phyloP scores from a whole-genome alignment of 495 filamentous ascomycete species.

The Cenococcum geophilum region DNA sequence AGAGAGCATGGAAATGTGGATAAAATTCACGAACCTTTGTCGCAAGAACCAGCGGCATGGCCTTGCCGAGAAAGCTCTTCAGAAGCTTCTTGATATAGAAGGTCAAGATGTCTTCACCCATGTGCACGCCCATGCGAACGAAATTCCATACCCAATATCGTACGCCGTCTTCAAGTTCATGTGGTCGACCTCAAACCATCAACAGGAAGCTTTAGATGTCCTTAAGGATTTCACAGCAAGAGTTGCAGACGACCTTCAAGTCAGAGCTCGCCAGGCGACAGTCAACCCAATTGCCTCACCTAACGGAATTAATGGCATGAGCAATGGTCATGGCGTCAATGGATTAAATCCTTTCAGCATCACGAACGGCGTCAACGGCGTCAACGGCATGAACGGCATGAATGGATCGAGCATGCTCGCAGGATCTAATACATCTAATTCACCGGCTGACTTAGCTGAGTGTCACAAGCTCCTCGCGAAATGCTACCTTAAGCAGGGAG shows the following conservation, averaged over 20 bases:
- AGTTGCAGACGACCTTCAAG: constrained; percentile 64
- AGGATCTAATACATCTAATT: constrained; percentile 22
- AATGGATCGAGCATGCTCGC: constrained; percentile 32
- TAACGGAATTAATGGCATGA: constrained; percentile 42
- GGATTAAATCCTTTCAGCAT: constrained; percentile 23
- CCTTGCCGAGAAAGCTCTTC: constrained; percentile 92
- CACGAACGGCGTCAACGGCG: constrained; percentile 56
- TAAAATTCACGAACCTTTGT: constrained; percentile 97
- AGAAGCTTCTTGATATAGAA: constrained; percentile 66
- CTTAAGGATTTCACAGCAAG: constrained; percentile 76
- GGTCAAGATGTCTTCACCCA: constrained; percentile 33
- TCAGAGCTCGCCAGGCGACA: constrained; percentile 48
- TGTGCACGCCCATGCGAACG: constrained; percentile 19
- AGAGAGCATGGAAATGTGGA: constrained; percentile 97
- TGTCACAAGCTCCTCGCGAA: constrained; percentile 78
- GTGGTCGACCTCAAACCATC: constrained; percentile 71
- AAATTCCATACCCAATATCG: constrained; percentile 55
- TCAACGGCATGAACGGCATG: constrained; percentile 51
- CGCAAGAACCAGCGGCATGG: constrained; percentile 91
- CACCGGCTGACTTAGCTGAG: constrained; percentile 44
- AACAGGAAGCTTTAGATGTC: constrained; percentile 61
- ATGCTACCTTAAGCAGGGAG: constrained; percentile 89
- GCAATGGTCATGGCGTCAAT: constrained; percentile 41
- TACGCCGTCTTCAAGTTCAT: constrained; percentile 93
- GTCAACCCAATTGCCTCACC: constrained; percentile 44